A percentile compares a stretch with the other conserved stretches of the same genome.
phyloP scores from a whole-genome alignment of 1,139 yeast species.

The Lodderomyces jiufengensis region DNA sequence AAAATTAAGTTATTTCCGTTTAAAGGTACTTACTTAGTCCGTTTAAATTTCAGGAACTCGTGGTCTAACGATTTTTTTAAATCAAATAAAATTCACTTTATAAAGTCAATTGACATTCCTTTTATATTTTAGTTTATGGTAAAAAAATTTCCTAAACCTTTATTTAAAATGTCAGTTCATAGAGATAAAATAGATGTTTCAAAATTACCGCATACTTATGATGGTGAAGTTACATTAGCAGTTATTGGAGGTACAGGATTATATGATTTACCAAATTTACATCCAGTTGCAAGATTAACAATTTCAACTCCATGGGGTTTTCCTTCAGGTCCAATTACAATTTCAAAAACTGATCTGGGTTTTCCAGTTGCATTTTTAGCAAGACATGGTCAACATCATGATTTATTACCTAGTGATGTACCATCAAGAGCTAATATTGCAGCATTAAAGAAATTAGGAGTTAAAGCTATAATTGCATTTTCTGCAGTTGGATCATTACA shows the following conservation, averaged over 20 bases:
- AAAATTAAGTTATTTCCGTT: too few species aligned
- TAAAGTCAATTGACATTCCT: too few species aligned
- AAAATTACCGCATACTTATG: conserved; percentile 38
- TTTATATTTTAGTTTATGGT: too few species aligned
- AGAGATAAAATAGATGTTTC: conserved; percentile 27
- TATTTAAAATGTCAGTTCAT: conserved; percentile 31
- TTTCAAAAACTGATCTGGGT: conserved; percentile 70
- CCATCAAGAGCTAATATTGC: conserved; percentile 95
- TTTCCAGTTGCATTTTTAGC: conserved; percentile 92
- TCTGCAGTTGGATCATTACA: conserved; percentile 96
- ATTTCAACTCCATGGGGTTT: conserved; percentile 95
- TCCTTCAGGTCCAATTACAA: conserved; percentile 92
- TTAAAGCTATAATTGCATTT: conserved; percentile 84
- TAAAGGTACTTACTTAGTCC: too few species aligned
- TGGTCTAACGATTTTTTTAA: too few species aligned
- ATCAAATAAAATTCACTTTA: too few species aligned
- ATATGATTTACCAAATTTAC: conserved; percentile 75
- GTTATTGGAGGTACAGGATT: conserved; percentile 98
- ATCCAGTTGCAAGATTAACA: conserved; percentile 80
- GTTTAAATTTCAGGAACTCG: too few species aligned
- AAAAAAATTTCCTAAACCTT: conserved; percentile 1
- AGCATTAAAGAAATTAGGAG: conserved; percentile 84
- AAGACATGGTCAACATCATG: conserved; percentile 90
- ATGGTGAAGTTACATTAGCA: conserved; percentile 62
- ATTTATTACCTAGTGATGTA: conserved; percentile 84